These are phyloP conservation scores for Cryptosporidium sp. DNA, from an alignment of 169 alveolate genomes.

Conservation along the genomic window DNA sequence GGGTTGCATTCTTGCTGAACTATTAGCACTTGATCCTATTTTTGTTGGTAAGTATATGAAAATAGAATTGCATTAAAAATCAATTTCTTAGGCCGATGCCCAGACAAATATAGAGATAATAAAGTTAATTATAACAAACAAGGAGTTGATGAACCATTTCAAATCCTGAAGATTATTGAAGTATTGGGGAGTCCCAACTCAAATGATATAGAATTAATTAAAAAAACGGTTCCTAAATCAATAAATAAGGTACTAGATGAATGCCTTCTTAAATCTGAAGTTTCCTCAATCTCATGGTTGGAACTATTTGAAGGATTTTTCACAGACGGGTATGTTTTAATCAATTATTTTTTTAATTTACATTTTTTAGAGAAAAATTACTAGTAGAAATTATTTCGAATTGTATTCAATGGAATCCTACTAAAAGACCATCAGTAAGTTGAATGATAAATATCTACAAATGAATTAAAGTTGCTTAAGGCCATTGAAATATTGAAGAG, in stretches of 20 bases:
- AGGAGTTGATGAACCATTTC: slow-evolving; percentile 70
- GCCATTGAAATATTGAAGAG: slow-evolving; percentile 36
- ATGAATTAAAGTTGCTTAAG: background rate
- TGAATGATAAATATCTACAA: background rate
- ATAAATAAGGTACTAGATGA: slow-evolving; percentile 2
- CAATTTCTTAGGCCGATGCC: slow-evolving; percentile 63
- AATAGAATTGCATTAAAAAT: background rate
- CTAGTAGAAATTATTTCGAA: slow-evolving; percentile 23
- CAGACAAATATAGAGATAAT: slow-evolving; percentile 25
- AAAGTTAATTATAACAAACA: slow-evolving; percentile 7
- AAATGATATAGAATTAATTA: slow-evolving; percentile 8
- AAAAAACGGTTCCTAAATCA: slow-evolving; percentile 23
- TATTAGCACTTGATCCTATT: slow-evolving; percentile 53
- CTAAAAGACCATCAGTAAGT: slow-evolving; percentile 70
- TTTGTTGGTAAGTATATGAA: slow-evolving; percentile 62
- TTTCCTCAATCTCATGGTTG: slow-evolving; percentile 45
- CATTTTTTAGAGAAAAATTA: slow-evolving; percentile 25
- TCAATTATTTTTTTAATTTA: background rate
- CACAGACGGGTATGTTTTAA: slow-evolving; percentile 37
- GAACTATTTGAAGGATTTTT: slow-evolving; percentile 49
- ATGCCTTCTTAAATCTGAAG: background rate
- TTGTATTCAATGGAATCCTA: slow-evolving; percentile 69
- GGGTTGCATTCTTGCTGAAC: slow-evolving; percentile 65
- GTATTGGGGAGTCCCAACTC: slow-evolving; percentile 48
- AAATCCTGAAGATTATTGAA: slow-evolving; percentile 54